Evolutionary conservation across 768 basidiomycete species (phyloP).

Genomic region (Pluteus cervinus): DNA sequence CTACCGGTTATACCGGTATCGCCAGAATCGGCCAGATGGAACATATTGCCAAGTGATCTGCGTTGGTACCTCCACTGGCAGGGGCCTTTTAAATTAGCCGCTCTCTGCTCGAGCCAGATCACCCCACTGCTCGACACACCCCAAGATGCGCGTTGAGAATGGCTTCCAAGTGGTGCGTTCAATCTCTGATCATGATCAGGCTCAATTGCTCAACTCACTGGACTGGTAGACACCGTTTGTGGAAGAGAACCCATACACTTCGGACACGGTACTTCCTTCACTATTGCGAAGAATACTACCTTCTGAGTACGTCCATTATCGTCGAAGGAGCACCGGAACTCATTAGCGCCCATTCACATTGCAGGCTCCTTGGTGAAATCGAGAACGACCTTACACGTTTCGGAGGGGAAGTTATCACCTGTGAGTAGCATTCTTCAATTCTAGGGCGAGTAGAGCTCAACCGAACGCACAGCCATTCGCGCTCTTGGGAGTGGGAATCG

Average conservation of each 20-base stretch:
- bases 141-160: conserved; percentile 53
- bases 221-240: conserved; percentile 39
- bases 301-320: conserved; percentile 21
- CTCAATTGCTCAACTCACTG: no score
- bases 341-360: neutral
- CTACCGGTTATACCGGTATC: no score
- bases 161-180: conserved; percentile 55
- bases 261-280: conserved; percentile 56
- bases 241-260: conserved; percentile 54
- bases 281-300: conserved; percentile 57
- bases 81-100: no score
- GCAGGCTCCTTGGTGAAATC: conserved; percentile 43
- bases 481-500: conserved; percentile 37
- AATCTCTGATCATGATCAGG: neutral
- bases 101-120: no score
- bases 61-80: no score
- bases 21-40: no score
- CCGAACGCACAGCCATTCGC: conserved; percentile 54
- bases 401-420: conserved; percentile 47
- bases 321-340: no score
- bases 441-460: no score
- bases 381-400: conserved; percentile 55
- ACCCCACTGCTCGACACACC: neutral
- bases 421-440: no score
- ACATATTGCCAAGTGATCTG: no score